Base-by-base conservation (phyloP, 2,329 filamentous ascomycete genomes). In the Sporothrix humicola region DNA sequence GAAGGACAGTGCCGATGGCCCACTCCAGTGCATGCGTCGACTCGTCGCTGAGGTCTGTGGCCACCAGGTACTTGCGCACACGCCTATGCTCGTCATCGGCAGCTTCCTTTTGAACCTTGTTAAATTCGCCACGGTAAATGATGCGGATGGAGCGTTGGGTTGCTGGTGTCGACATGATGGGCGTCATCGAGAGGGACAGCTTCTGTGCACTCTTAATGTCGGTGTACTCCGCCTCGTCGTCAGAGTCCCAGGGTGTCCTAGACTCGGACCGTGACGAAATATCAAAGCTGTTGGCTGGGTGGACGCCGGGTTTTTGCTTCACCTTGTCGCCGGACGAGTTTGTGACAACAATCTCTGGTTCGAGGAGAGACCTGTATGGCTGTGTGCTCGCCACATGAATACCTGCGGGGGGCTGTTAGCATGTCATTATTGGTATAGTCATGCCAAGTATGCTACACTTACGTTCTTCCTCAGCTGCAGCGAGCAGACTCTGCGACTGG, bases 21-120 rank as follows among this genome's bases (percentile, higher is more conserved):
- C 96, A 99, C 81, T 99, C 96, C 46, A 99, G 86, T 1, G 96
- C 96, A 81, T 98, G 97, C 7, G 93, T 93, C 4, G 95, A 95
- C 83, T 99, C 96, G 52, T 96, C 93, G 77, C 95, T 98, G 3
- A 98, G 84, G 81, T 99, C 96, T 0, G 94, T 98, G 2, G 96
- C 95, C n/a, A 98, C 94, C 17, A 99, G 85, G 80, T 98, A 99
- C 78, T 96, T 97, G 71, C 96, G 89, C 75, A 95, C 88, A 71
- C 93, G 89, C 69, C 93, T 90, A 69, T 93, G 87, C 71, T 94
- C 93, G 13, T 93, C 92, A 73, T 95, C 91, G 3, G 68, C 63
- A 0, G 93, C 93, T 78, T 95, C 90, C 76, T 91, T 88, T 59
- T 92, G 90, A 77, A 97, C 91, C 77, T 90, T 88, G 69, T 84